phyloP scores from a whole-genome alignment of 208 protist genomes.

The Leishmania gerbilli region DNA sequence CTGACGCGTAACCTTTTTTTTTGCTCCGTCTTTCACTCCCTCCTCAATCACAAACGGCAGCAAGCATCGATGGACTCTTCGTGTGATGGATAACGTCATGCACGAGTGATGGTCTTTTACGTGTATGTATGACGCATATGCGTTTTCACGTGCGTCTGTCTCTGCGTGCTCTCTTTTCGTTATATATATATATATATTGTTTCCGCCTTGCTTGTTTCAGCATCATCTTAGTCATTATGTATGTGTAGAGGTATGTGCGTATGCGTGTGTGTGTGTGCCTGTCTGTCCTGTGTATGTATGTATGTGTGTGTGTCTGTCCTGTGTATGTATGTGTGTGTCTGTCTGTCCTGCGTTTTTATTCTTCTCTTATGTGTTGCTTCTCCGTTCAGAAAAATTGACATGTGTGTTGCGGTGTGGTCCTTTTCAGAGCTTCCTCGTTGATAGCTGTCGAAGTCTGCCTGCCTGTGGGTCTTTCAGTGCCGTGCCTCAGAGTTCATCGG shows the following conservation, averaged over 20 bases:
- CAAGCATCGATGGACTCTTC: not conserved
- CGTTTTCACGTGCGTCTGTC: not conserved
- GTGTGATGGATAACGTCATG: not conserved
- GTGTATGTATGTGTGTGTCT: not conserved
- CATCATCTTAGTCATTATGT: conserved; percentile 1
- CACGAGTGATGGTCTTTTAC: not conserved
- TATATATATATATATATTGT: too few relatives aligned
- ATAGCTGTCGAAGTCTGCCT: not conserved
- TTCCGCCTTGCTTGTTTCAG: not conserved
- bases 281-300: not conserved
- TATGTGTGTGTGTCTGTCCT: not conserved
- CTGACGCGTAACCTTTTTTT: not conserved
- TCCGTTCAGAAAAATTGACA: not conserved
- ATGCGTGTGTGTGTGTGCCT: not conserved
- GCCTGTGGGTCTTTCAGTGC: not conserved
- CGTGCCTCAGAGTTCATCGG: not conserved
- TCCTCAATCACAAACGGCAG: too few relatives aligned
- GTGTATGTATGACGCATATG: not conserved
- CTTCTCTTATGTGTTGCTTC: not conserved
- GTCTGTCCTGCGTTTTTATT: not conserved
- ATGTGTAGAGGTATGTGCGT: conserved; percentile 1
- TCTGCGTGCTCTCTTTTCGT: not conserved
- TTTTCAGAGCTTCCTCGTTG: not conserved
- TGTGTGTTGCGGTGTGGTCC: not conserved
- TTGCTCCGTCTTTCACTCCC: not conserved